phyloP scores from a whole-genome alignment of 1,139 yeast genomes.

The Yamadazyma aaseri region DNA sequence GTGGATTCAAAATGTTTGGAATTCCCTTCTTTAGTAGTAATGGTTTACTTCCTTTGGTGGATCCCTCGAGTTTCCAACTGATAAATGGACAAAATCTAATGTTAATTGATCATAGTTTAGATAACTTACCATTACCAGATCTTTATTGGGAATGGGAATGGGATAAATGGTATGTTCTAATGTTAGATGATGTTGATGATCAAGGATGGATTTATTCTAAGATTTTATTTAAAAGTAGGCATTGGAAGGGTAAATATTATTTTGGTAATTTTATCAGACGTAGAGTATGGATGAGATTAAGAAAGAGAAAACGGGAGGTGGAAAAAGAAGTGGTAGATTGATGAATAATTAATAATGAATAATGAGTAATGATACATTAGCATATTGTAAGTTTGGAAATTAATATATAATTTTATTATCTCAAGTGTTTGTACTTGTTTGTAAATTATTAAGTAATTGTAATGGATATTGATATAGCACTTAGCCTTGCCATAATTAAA shows the following conservation, averaged over 20 bases:
- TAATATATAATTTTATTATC: too few species aligned
- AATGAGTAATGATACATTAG: too few species aligned
- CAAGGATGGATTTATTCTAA: constrained; percentile 74
- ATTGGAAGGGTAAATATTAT: constrained; percentile 62
- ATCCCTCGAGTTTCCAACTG: constrained; percentile 52
- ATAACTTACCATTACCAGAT: constrained; percentile 61
- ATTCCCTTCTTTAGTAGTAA: constrained; percentile 57
- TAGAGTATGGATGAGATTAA: constrained; percentile 55
- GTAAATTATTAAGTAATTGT: too few species aligned
- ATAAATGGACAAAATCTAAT: constrained; percentile 27
- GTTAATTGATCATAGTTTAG: constrained; percentile 30
- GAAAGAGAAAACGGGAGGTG: constrained; percentile 8
- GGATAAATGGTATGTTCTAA: constrained; percentile 70
- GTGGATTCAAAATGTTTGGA: constrained; percentile 68
- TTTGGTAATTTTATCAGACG: constrained; percentile 58
- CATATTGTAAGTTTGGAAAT: too few species aligned
- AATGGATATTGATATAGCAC: background rate
- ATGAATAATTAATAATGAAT: too few species aligned
- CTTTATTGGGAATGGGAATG: constrained; percentile 71
- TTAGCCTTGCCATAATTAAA: background rate
- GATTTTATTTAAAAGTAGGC: constrained; percentile 40
- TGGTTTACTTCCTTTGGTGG: constrained; percentile 56
- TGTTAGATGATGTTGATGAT: constrained; percentile 71
- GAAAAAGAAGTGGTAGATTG: background rate
- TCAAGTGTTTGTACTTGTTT: too few species aligned